Conservation (phyloP, 805 yeast species). For the Myxozyma vanderwaltii region DNA sequence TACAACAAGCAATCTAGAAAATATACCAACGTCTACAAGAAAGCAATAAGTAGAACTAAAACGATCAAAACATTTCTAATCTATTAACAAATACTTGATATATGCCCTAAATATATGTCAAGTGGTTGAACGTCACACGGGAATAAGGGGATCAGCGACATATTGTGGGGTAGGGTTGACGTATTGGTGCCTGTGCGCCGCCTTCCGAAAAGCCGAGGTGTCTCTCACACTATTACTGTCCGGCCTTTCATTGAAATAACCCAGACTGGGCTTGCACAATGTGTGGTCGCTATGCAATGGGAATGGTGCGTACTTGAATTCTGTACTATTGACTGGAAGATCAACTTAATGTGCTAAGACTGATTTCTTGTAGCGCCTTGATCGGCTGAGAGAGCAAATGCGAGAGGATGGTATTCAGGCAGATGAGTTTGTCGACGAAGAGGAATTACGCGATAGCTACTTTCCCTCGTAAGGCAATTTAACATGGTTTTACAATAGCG, state of each 20-base stretch:
- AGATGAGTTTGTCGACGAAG: conserved; percentile 37
- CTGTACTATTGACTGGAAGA: too few relatives aligned
- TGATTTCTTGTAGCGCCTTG: conserved; percentile 21
- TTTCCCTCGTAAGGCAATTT: conserved; percentile 46
- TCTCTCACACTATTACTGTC: neutral
- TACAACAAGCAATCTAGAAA: too few relatives aligned
- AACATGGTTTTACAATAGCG: neutral
- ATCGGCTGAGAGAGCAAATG: conserved; percentile 26
- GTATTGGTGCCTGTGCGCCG: neutral
- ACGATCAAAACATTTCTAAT: too few relatives aligned
- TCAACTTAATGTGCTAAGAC: neutral
- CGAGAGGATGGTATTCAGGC: conserved; percentile 36
- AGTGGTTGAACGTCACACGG: neutral
- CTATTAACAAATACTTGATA: too few relatives aligned
- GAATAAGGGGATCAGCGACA: neutral
- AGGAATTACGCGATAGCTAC: conserved; percentile 30
- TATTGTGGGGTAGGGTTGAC: conserved; percentile 12
- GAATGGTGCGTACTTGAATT: conserved; percentile 47
- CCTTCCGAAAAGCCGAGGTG: neutral
- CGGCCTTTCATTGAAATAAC: too few relatives aligned
- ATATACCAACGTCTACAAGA: too few relatives aligned
- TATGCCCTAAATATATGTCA: too few relatives aligned
- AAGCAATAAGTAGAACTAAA: too few relatives aligned
- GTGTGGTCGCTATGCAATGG: conserved; percentile 66
- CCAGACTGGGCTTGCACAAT: too few relatives aligned